phyloP scores from a whole-genome alignment of 352 stramenopile genomes.

The Phytophthora podocarpi region DNA sequence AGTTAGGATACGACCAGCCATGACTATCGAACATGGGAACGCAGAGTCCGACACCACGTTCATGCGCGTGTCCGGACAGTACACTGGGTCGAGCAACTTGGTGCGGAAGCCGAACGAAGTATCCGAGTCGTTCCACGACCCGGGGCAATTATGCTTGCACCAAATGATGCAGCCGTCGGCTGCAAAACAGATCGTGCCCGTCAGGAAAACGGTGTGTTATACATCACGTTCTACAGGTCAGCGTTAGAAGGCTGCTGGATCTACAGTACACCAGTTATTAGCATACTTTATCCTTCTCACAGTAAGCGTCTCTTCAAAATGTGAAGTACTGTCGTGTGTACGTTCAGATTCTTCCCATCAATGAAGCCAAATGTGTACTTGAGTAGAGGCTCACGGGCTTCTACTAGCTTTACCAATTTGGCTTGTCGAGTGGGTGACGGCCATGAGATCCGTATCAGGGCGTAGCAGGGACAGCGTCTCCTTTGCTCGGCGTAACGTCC shows the following conservation, averaged over 20 bases:
- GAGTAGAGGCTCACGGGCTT: slow-evolving; percentile 30
- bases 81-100: neutral
- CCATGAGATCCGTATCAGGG: neutral
- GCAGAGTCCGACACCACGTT: neutral
- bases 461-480: neutral
- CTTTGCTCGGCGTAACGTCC: neutral
- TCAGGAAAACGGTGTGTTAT: slow-evolving; percentile 6
- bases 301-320: too few species aligned
- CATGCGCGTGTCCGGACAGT: neutral
- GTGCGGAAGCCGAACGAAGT: neutral
- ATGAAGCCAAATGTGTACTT: slow-evolving; percentile 32
- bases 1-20: neutral
- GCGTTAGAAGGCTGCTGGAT: neutral
- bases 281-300: too few species aligned
- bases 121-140: too few species aligned
- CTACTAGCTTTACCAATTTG: slow-evolving; percentile 8
- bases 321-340: neutral
- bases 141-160: slow-evolving; percentile 26
- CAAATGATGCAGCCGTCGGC: slow-evolving; percentile 8
- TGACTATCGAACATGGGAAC: neutral
- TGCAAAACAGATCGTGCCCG: slow-evolving; percentile 16
- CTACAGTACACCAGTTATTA: neutral
- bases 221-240: slow-evolving; percentile 3
- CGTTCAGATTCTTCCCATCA: neutral
- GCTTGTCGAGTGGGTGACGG: neutral